Evolutionary conservation across 164 flowering plant species (phyloP), one percentile per base, ranked within the genome.

Genomic region (Stephania japonica): DNA sequence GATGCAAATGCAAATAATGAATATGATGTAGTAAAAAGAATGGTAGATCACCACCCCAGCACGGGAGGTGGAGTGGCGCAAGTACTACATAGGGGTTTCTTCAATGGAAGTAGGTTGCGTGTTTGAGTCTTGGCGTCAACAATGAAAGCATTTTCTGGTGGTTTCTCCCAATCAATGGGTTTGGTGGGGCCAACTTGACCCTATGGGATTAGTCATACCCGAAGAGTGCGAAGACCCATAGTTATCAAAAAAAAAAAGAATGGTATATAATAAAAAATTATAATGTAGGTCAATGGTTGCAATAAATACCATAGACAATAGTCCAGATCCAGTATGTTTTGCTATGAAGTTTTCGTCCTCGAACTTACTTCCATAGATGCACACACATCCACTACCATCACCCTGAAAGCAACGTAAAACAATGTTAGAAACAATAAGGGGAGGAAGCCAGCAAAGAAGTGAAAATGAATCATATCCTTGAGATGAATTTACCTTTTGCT

Each of bases 291-390:
- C 38, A 32, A 32, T 26, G 72, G 38, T 21, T 63, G 78, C 11
- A 19, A 50, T 7, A 16, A 73, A 82, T 89, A 95, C 99, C 99
- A 95, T 88, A 71, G 99, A 95, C 42, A 95, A 77, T 5, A 95
- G 81, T 71, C 98, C 99, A 42, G 97, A 97, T 59, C 98, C 99
- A 77, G 98, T 91, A 83, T 93, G 98, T 71, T 91, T 95, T 63
- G 98, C 99, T 69, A 83, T 78, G 71, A 95, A 95, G 77, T 90
- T 95, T 78, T 95, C 99, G 84, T 93, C 99, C 18, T 95, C 98
- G 78, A 95, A 88, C 79, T 93, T 93, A 71, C 87, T 93, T 50
- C 99, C 99, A 81, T 93, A 91, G n/a, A 93, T 88, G 61, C 89
- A 91, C 59, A 81, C 85, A 81, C 96, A 93, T 70, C 98, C 98